Conservation (phyloP, 1,284 basidiomycete genomes). For the Singerocomus inundabilis region DNA sequence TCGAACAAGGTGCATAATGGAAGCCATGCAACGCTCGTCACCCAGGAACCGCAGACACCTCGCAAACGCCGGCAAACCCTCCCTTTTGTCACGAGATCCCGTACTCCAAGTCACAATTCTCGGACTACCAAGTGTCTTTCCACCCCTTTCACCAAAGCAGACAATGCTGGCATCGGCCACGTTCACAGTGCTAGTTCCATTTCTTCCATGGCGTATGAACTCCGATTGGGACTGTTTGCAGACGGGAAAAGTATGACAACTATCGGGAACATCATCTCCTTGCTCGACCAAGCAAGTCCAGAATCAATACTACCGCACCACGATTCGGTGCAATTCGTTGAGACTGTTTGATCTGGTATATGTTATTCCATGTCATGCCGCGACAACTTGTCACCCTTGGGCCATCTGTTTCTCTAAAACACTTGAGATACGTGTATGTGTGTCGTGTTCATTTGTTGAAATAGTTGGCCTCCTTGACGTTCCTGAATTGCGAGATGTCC, state of each 20-base stretch:
- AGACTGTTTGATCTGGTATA: slow-evolving; percentile 7
- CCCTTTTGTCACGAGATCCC: slow-evolving; percentile 4
- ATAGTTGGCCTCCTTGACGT: neutral
- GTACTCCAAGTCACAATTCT: neutral
- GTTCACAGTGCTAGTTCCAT: slow-evolving; percentile 23
- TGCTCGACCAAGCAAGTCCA: slow-evolving; percentile 30
- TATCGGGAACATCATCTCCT: slow-evolving; percentile 27
- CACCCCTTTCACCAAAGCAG: slow-evolving; percentile 20
- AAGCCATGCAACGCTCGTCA: slow-evolving; percentile 1
- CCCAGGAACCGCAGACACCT: slow-evolving; percentile 6
- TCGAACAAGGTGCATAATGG: slow-evolving; percentile 2
- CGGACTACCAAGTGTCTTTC: slow-evolving; percentile 16
- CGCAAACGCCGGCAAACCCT: slow-evolving; percentile 18
- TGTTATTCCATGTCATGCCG: neutral
- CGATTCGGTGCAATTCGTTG: neutral
- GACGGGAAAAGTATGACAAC: slow-evolving; percentile 26
- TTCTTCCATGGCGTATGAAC: slow-evolving; percentile 30
- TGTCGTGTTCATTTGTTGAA: neutral
- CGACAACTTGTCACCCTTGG: neutral
- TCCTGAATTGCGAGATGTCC: neutral
- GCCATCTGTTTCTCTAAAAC: neutral
- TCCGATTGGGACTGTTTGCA: slow-evolving; percentile 26
- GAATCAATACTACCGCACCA: slow-evolving; percentile 1
- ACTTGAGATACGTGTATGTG: neutral
- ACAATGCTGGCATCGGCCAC: slow-evolving; percentile 13